Conservation (phyloP, 441 rosid genomes). For the Corymbia calophylla region DNA sequence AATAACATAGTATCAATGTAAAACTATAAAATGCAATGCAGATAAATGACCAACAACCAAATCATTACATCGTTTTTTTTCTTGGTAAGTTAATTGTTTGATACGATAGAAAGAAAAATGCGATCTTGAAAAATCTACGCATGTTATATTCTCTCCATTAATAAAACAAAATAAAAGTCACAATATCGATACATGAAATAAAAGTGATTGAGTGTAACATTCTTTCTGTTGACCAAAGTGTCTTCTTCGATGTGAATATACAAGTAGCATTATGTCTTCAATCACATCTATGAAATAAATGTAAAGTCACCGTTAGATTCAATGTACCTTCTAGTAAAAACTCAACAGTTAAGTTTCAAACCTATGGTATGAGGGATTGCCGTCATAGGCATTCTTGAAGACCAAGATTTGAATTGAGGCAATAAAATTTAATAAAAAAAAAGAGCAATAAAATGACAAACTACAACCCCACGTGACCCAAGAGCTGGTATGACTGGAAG, state of each 20-base stretch:
- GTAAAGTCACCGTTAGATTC: not conserved
- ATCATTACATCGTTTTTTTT: no score
- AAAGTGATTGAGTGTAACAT: not conserved
- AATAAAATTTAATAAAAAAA: no score
- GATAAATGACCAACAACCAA: no score
- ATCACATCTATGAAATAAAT: not conserved
- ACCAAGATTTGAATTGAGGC: not conserved
- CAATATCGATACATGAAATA: not conserved
- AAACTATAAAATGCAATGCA: no score
- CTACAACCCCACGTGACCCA: rapidly evolving
- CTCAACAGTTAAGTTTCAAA: not conserved
- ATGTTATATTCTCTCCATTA: not conserved
- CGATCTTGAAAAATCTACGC: not conserved
- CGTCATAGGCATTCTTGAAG: not conserved
- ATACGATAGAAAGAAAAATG: no score
- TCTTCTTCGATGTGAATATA: no score
- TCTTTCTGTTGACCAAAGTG: no score
- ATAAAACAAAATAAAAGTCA: not conserved
- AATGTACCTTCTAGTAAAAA: not conserved
- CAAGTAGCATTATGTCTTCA: no score
- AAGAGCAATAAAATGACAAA: no score
- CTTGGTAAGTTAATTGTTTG: no score
- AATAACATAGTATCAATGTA: no score
- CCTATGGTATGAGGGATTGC: not conserved
- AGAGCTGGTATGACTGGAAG: no score